phyloP scores from a whole-genome alignment of 2,329 filamentous ascomycete genomes.

The Cercospora janseana region DNA sequence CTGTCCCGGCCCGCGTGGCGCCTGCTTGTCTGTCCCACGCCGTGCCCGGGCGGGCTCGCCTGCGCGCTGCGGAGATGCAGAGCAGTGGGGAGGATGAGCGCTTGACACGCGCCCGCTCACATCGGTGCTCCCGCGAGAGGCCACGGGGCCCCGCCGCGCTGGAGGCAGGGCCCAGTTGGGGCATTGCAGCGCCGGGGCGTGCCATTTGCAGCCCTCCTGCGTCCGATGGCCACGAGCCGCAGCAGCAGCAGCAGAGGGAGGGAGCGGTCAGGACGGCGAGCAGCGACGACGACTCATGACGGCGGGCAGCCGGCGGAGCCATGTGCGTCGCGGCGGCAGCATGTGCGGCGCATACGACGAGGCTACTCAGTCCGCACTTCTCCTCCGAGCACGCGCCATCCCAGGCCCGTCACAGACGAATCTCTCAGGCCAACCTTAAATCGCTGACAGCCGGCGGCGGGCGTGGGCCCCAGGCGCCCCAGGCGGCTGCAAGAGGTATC shows the following conservation, averaged over 20 bases:
- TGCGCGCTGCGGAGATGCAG: conserved; percentile 23
- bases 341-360: conserved; percentile 6
- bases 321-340: background rate
- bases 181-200: conserved; percentile 21
- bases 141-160: conserved; percentile 17
- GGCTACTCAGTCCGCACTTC: conserved; percentile 8
- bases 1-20: conserved; percentile 24
- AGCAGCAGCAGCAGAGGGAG: conserved; percentile 1
- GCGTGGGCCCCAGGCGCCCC: background rate
- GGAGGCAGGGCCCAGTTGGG: conserved; percentile 23
- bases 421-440: conserved; percentile 23
- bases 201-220: conserved; percentile 6
- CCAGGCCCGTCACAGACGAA: conserved; percentile 16
- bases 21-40: conserved; percentile 26
- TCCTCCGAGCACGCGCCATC: conserved; percentile 19
- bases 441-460: conserved; percentile 20
- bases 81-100: conserved; percentile 20
- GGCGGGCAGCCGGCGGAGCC: background rate
- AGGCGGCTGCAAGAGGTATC: conserved; percentile 2
- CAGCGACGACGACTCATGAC: no score
- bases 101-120: conserved; percentile 33
- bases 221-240: conserved; percentile 9
- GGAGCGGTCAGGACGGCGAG: background rate
- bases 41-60: conserved; percentile 22
- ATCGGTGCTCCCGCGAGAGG: conserved; percentile 20